Percentiles rank a stretch among this genome's conserved stretches.
Evolutionary conservation across 768 basidiomycete genomes (phyloP).

Genomic region (Tubosaeta sp.): DNA sequence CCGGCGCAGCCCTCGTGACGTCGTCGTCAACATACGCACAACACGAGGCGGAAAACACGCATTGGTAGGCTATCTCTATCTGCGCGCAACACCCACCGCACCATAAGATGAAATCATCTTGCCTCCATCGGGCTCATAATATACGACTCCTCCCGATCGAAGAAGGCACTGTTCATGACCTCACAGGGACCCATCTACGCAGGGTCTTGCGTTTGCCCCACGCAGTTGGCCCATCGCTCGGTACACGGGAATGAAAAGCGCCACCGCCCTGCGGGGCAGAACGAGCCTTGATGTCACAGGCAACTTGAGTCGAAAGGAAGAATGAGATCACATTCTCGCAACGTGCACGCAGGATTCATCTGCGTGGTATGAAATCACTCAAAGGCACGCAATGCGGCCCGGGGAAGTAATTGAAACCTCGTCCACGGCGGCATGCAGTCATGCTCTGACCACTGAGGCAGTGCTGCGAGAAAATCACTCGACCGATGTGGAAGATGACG

Average conservation of each 20-base stretch:
- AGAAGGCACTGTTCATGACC: constrained; percentile 6
- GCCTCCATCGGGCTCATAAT: constrained; percentile 5
- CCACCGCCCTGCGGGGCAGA: constrained; percentile 10
- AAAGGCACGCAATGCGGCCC: constrained; percentile 16
- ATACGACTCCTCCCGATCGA: constrained; percentile 10
- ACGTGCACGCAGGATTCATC: constrained; percentile 10
- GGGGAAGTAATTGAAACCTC: constrained; percentile 19
- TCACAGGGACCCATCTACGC: constrained; percentile 7
- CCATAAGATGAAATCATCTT: background rate
- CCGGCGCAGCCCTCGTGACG: constrained; percentile 8
- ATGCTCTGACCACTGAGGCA: constrained; percentile 2
- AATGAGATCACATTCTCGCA: constrained; percentile 3
- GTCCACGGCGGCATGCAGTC: constrained; percentile 13
- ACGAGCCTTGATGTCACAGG: too few relatives aligned
- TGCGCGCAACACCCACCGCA: constrained; percentile 1
- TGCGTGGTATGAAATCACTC: constrained; percentile 3
- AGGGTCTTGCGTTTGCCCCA: constrained; percentile 9
- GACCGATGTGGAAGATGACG: constrained; percentile 15
- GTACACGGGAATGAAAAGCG: constrained; percentile 11
- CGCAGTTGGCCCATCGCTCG: background rate
- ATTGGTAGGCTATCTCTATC: constrained; percentile 11
- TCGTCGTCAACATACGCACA: constrained; percentile 10
- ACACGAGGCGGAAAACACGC: constrained; percentile 16
- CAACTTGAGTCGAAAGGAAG: too few relatives aligned
- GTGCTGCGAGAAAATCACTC: constrained; percentile 18